These are phyloP conservation scores for Vitis vinifera DNA, from an alignment of 164 flowering plant species.

Conservation along the genomic window ASM3070453v1 NC_081820.1:24269001-24269500, in stretches of 20 bases:
- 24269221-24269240: conserved; percentile 78
- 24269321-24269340: conserved; percentile 62
- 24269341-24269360: conserved; percentile 34
- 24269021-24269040: no score
- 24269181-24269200: conserved; percentile 90
- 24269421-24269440: conserved; percentile 51
- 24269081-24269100: no score
- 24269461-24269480: conserved; percentile 61
- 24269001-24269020: no score
- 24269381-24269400: conserved; percentile 35
- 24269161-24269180: conserved; percentile 74
- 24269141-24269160: conserved; percentile 43
- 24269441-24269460: conserved; percentile 56
- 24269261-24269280: conserved; percentile 87
- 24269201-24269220: conserved; percentile 91
- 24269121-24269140: no score
- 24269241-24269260: conserved; percentile 89
- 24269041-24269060: no score
- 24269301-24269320: conserved; percentile 46
- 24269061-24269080: no score
- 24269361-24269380: conserved; percentile 27
- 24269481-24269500: conserved; percentile 82
- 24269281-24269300: conserved; percentile 82
- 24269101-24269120: no score
- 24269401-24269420: conserved; percentile 44